phyloP scores from a whole-genome alignment of 257 asterid genomes.

The Gentiana macrophylla region DNA sequence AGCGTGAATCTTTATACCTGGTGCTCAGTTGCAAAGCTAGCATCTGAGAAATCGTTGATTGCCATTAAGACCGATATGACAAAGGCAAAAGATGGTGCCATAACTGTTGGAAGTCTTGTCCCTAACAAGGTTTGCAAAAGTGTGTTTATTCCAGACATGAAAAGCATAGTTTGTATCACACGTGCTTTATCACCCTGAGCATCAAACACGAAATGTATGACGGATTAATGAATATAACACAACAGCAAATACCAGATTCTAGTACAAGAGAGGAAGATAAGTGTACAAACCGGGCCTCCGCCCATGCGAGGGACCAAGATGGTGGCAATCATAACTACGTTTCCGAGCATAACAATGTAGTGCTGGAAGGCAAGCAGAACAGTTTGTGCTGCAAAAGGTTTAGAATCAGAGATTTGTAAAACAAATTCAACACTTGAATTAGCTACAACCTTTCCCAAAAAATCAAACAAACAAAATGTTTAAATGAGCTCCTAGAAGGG shows the following conservation, averaged over 20 bases:
- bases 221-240: slow-evolving; percentile 3
- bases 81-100: slow-evolving; percentile 94
- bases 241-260: background rate
- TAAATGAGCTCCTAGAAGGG: background rate
- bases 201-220: slow-evolving; percentile 3
- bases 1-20: slow-evolving; percentile 37
- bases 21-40: slow-evolving; percentile 35
- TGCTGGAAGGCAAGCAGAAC: slow-evolving; percentile 75
- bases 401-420: background rate
- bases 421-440: background rate
- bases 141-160: slow-evolving; percentile 85
- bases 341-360: slow-evolving; percentile 95
- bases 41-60: slow-evolving; percentile 53
- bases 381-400: slow-evolving; percentile 57
- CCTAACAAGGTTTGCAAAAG: slow-evolving; percentile 89
- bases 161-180: slow-evolving; percentile 85
- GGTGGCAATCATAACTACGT: slow-evolving; percentile 70
- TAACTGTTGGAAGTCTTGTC: slow-evolving; percentile 91
- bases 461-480: background rate
- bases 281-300: slow-evolving; percentile 58
- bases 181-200: slow-evolving; percentile 85
- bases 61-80: slow-evolving; percentile 54
- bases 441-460: background rate
- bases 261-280: background rate
- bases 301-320: slow-evolving; percentile 91